Conservation (phyloP, 116 monocot genomes). For the Dioscorea cayenensis region DNA sequence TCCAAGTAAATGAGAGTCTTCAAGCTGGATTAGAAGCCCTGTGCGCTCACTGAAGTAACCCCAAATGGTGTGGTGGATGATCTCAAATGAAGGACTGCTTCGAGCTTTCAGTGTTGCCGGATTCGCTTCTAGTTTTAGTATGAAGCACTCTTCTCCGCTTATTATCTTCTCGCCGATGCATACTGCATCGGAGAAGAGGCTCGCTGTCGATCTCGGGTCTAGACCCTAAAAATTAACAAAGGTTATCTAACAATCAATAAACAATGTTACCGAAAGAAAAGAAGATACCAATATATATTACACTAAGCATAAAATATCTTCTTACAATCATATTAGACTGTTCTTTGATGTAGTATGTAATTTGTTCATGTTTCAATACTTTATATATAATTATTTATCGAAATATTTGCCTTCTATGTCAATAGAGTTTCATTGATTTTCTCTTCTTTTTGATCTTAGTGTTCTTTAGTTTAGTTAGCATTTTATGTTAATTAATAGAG, state of each 20-base stretch:
- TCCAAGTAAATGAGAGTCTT: slow-evolving; percentile 72
- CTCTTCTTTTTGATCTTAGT: too few relatives aligned
- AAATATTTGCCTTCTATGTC: too few relatives aligned
- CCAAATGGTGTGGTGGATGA: slow-evolving; percentile 91
- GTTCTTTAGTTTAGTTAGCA: too few relatives aligned
- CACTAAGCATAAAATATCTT: too few relatives aligned
- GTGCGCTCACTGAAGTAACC: slow-evolving; percentile 94
- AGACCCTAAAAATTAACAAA: slow-evolving; percentile 38
- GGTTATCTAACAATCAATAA: too few relatives aligned
- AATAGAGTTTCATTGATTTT: too few relatives aligned
- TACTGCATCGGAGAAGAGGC: slow-evolving; percentile 68
- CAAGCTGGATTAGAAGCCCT: slow-evolving; percentile 71
- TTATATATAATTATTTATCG: too few relatives aligned
- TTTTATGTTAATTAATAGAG: too few relatives aligned
- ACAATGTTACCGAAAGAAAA: neutral
- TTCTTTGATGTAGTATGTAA: too few relatives aligned
- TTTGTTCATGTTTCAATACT: too few relatives aligned
- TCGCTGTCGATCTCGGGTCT: slow-evolving; percentile 74
- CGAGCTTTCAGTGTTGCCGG: slow-evolving; percentile 39
- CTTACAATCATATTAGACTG: too few relatives aligned
- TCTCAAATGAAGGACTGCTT: slow-evolving; percentile 54
- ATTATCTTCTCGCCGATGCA: slow-evolving; percentile 85
- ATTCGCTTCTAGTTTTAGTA: slow-evolving; percentile 74
- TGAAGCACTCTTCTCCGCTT: slow-evolving; percentile 79
- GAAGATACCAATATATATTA: neutral